These are phyloP conservation scores for Pseudozyma thailandica DNA, from an alignment of 1,284 basidiomycete species.

Conservation along the genomic window DNA sequence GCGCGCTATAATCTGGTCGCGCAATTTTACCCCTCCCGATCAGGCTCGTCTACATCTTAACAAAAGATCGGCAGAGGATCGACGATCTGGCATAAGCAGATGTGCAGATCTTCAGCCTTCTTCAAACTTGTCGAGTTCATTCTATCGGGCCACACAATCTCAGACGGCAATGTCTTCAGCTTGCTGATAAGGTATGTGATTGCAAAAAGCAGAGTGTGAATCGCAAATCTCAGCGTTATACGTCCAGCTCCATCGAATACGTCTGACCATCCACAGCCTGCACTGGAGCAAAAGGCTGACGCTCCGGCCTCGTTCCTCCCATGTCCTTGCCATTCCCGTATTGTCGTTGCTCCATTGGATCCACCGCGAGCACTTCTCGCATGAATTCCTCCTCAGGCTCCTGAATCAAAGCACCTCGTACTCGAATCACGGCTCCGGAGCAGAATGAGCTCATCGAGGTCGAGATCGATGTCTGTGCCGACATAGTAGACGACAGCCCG, in stretches of 20 bases:
- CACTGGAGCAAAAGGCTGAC: slow-evolving; percentile 9
- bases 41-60: no score
- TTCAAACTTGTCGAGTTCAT: no score
- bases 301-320: slow-evolving; percentile 8
- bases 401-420: slow-evolving; percentile 64
- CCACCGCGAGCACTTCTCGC: slow-evolving; percentile 51
- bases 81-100: no score
- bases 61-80: no score
- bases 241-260: slow-evolving; percentile 33
- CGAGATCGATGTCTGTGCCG: slow-evolving; percentile 8
- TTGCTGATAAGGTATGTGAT: no score
- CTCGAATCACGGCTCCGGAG: slow-evolving; percentile 34
- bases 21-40: background rate
- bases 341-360: slow-evolving; percentile 19
- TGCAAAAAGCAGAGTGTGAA: no score
- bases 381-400: slow-evolving; percentile 62
- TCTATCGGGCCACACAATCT: no score
- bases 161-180: no score
- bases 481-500: slow-evolving; percentile 25
- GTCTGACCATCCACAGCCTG: slow-evolving; percentile 12
- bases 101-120: no score
- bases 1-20: background rate
- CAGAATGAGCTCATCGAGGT: slow-evolving; percentile 30
- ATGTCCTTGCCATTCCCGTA: background rate
- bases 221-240: no score